phyloP scores from a whole-genome alignment of 768 basidiomycete species.

The Lactarius sp. region DNA sequence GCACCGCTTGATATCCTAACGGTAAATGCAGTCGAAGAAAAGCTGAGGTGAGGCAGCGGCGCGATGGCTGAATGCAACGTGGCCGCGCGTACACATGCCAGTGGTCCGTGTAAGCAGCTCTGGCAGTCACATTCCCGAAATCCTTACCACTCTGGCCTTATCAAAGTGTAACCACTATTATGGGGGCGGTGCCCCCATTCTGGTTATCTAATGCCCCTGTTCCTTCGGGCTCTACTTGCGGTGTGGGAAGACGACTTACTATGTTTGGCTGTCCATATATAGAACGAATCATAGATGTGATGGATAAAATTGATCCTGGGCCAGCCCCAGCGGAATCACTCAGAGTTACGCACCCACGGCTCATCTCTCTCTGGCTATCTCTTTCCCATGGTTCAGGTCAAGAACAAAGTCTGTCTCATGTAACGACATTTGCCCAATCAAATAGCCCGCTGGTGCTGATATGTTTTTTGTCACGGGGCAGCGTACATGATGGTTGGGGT shows the following conservation, averaged over 20 bases:
- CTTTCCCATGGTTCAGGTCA: slow-evolving; percentile 47
- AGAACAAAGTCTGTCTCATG: slow-evolving; percentile 92
- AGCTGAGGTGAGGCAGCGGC: too few relatives aligned
- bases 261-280: too few relatives aligned
- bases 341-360: background rate
- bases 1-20: slow-evolving; percentile 61
- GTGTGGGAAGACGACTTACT: too few relatives aligned
- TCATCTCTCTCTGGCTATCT: background rate
- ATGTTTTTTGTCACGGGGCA: slow-evolving; percentile 29
- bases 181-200: slow-evolving; percentile 33
- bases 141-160: slow-evolving; percentile 83
- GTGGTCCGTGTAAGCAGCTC: too few relatives aligned
- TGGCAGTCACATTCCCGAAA: background rate
- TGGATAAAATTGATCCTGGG: background rate
- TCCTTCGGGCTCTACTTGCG: slow-evolving; percentile 25
- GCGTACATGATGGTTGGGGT: slow-evolving; percentile 97
- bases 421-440: slow-evolving; percentile 30
- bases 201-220: slow-evolving; percentile 34
- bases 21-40: too few relatives aligned
- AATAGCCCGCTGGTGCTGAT: background rate
- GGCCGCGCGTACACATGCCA: too few relatives aligned
- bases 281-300: background rate
- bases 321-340: background rate
- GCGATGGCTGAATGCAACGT: too few relatives aligned
- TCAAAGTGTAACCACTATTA: slow-evolving; percentile 45